Percentiles rank a stretch among this genome's conserved stretches.
phyloP scores from a whole-genome alignment of 1,139 yeast species.

The Kazachstania sp. region DNA sequence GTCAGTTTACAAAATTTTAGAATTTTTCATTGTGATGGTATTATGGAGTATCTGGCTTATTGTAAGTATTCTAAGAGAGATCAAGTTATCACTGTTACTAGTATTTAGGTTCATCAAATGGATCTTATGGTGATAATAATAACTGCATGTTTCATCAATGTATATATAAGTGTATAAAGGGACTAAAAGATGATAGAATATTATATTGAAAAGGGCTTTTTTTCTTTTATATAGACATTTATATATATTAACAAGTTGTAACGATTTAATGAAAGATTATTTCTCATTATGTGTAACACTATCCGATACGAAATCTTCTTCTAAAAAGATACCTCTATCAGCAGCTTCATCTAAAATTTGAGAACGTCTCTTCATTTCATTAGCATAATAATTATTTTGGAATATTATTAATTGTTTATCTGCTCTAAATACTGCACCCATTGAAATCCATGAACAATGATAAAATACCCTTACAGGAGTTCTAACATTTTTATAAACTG shows the following conservation, averaged over 20 bases:
- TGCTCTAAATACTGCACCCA: conserved; percentile 35
- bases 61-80: conserved; percentile 46
- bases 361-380: conserved; percentile 30
- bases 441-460: conserved; percentile 35
- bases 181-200: too few species aligned
- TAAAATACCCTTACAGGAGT: conserved; percentile 35
- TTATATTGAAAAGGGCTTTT: too few species aligned
- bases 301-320: conserved; percentile 22
- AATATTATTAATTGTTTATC: conserved; percentile 34
- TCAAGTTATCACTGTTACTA: conserved; percentile 32
- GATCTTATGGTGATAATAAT: conserved; percentile 32
- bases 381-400: conserved; percentile 29
- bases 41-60: conserved; percentile 67
- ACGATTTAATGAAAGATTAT: background rate
- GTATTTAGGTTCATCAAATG: conserved; percentile 38
- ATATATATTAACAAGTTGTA: background rate
- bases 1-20: conserved; percentile 39
- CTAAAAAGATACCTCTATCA: conserved; percentile 36
- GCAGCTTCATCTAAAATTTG: conserved; percentile 36
- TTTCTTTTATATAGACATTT: background rate
- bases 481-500: conserved; percentile 32
- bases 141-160: background rate
- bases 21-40: conserved; percentile 48
- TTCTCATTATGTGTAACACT: conserved; percentile 15
- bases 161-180: background rate